These are phyloP conservation scores for maize (Zea mays) DNA, from an alignment of 176 grass and related monocot genomes.

Conservation along the genomic window Zm-B73-REFERENCE-NAM-5.0 NC_050102.1:171295501-171296000, in stretches of 20 bases:
- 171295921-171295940: conserved; percentile 66
- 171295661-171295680: conserved; percentile 84
- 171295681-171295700: conserved; percentile 80
- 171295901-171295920: conserved; percentile 99
- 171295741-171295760: conserved; percentile 70
- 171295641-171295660: conserved; percentile 85
- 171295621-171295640: conserved; percentile 86
- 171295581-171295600: conserved; percentile 97
- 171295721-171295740: conserved; percentile 49
- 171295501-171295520: conserved; percentile 70
- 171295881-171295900: conserved; percentile 97
- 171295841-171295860: conserved; percentile 80
- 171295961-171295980: conserved; percentile 62
- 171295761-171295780: conserved; percentile 78
- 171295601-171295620: conserved; percentile 97
- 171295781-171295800: conserved; percentile 97
- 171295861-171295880: conserved; percentile 77
- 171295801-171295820: conserved; percentile 92
- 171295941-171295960: conserved; percentile 70
- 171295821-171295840: conserved; percentile 76
- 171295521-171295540: conserved; percentile 98
- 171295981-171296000: conserved; percentile 37
- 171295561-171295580: conserved; percentile 94
- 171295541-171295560: conserved; percentile 95
- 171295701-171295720: conserved; percentile 51